Conservation (phyloP, 768 basidiomycete species). For the Rhizopogon vesiculosus region DNA sequence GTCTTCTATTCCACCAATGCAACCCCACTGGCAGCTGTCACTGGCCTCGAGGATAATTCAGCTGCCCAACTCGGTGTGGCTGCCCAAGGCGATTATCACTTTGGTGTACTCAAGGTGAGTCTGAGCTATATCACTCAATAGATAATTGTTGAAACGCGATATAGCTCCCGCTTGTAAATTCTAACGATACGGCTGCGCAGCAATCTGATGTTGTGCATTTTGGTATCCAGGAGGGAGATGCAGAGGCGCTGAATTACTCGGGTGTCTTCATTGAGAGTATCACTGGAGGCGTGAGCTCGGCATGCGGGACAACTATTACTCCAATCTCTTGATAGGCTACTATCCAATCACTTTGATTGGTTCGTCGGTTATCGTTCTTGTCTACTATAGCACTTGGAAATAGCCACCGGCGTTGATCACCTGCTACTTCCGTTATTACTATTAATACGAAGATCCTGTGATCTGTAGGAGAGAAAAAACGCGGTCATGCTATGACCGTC, state of each 20-base stretch:
- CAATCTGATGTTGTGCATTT: conserved; percentile 54
- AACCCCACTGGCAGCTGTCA: conserved; percentile 36
- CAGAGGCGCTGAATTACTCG: conserved; percentile 52
- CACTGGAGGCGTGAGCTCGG: conserved; percentile 32
- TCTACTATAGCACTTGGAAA: too few species aligned
- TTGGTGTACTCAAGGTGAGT: conserved; percentile 54
- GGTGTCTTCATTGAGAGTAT: conserved; percentile 52
- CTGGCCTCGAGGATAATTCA: conserved; percentile 35
- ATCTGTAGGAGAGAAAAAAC: too few species aligned
- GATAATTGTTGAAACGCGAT: neutral
- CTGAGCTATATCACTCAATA: neutral
- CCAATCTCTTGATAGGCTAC: conserved; percentile 4
- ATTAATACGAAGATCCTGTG: too few species aligned
- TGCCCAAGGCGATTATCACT: conserved; percentile 58
- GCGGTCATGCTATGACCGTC: too few species aligned
- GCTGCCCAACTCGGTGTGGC: conserved; percentile 34
- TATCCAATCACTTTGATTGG: too few species aligned
- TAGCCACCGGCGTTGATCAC: too few species aligned
- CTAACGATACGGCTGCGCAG: conserved; percentile 37
- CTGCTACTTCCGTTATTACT: too few species aligned
- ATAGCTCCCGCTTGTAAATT: conserved; percentile 51
- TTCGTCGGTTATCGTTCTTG: too few species aligned
- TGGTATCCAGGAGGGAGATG: conserved; percentile 54
- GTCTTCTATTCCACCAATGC: conserved; percentile 47
- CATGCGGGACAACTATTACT: conserved; percentile 16